Percentiles rank a stretch among this genome's conserved stretches.
Evolutionary conservation across 352 stramenopile species (phyloP).

Genomic region (Globisporangium spinosum): DNA sequence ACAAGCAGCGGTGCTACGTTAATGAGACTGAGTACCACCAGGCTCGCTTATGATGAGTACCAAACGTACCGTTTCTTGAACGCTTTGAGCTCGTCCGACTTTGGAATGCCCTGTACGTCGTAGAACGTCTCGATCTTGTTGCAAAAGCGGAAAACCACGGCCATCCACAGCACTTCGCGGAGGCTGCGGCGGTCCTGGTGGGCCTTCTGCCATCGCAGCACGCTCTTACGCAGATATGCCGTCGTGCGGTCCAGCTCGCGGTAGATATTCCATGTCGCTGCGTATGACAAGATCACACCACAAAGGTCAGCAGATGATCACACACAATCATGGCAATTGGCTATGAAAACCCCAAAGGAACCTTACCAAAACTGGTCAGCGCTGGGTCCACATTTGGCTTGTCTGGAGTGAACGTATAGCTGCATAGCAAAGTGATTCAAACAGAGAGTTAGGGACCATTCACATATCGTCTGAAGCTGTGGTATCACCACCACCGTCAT

Average conservation of each 20-base stretch:
- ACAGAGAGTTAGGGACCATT: background rate
- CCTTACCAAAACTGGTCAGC: conserved; percentile 75
- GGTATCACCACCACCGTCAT: background rate
- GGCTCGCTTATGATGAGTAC: background rate
- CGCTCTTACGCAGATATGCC: conserved; percentile 76
- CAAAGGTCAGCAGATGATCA: background rate
- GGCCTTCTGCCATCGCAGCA: conserved; percentile 66
- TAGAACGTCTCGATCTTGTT: conserved; percentile 84
- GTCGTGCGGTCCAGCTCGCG: conserved; percentile 79
- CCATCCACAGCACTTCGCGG: conserved; percentile 79
- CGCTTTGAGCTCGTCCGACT: conserved; percentile 51
- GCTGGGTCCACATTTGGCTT: conserved; percentile 61
- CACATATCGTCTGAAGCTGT: background rate
- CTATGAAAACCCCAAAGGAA: background rate
- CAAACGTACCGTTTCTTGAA: conserved; percentile 64
- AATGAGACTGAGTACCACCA: background rate
- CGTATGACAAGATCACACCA: background rate
- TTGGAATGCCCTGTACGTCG: conserved; percentile 71
- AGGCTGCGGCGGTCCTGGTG: conserved; percentile 68
- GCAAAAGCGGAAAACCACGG: conserved; percentile 75
- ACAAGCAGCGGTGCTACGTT: background rate
- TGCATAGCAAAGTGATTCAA: conserved; percentile 2
- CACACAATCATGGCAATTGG: background rate
- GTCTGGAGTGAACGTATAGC: conserved; percentile 74
- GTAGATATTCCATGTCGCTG: conserved; percentile 84